These are phyloP conservation scores for Amaranthus hypochondriacus DNA, from an alignment of 148 eudicot species.

Conservation along the genomic window DNA sequence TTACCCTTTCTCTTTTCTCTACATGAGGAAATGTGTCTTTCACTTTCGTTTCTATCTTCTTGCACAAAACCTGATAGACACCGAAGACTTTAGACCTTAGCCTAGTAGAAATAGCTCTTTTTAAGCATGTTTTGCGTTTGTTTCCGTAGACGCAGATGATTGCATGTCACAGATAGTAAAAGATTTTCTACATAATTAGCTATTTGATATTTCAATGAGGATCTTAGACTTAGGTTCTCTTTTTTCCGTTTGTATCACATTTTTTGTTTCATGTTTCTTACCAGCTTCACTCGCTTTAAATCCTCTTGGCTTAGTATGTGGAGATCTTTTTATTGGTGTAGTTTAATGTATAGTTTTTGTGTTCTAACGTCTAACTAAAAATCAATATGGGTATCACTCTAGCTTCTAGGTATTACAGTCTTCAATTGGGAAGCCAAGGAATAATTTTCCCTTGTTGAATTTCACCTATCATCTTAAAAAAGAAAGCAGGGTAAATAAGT, in stretches of 20 bases:
- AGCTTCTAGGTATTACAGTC: too few species aligned
- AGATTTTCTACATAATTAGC: neutral
- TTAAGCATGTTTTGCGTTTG: neutral
- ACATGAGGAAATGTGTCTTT: neutral
- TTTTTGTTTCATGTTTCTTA: neutral
- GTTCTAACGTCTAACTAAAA: too few species aligned
- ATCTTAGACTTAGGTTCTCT: neutral
- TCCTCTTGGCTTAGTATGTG: too few species aligned
- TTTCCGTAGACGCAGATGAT: neutral
- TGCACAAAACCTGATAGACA: neutral
- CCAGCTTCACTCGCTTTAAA: neutral
- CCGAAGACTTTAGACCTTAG: neutral
- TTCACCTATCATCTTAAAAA: neutral
- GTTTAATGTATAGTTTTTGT: too few species aligned
- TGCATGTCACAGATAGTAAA: neutral
- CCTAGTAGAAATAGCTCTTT: neutral
- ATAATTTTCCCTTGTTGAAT: neutral
- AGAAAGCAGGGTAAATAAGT: neutral
- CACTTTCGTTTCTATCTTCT: neutral
- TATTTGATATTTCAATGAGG: neutral
- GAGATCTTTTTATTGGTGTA: too few species aligned
- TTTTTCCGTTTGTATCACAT: neutral
- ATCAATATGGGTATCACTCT: too few species aligned
- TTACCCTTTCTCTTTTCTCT: neutral
- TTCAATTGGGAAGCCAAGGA: neutral